Evolutionary conservation across 75 land plant genomes (phyloP), one percentile per base, ranked within the genome.

Genomic region (Adiantum capillusveneris): DNA sequence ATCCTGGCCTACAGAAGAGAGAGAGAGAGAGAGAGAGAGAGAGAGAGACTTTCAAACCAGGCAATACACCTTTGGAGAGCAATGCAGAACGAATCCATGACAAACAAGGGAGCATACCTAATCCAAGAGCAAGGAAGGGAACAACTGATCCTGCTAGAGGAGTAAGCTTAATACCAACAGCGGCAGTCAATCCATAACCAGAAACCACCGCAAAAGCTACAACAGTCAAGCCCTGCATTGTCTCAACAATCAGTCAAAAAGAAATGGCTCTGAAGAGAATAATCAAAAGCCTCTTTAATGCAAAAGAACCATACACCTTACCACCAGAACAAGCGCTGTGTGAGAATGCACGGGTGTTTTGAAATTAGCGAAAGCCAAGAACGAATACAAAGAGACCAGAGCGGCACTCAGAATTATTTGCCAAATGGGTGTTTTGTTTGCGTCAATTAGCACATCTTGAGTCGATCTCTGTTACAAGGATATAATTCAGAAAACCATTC

Each of bases 101-200:
- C n/a, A n/a, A n/a, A n/a, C n/a, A n/a, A n/a, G n/a, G n/a, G n/a
- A n/a, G n/a, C n/a, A n/a, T 65, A 75, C 75, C 78, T 43, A 75
- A 58, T 37, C 78, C 78, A 63, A 75, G 57, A 14, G 78, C 57
- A 37, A 75, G 68, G 44, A 71, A 75, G 3, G 78, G 78, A 37
- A 75, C 78, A 29, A 75, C 75, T 9, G 68, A 70, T 29, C 57
- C 74, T 39, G 75, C 78, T 51, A 75, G 36, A 16, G 78, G 75
- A 12, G 75, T 54, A 18, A 75, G 53, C 7, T 65, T 36, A 41
- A 75, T 75, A 25, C 78, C 78, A 63, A 50, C 37, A 25, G 65
- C 57, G 14, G 78, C 76, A 42, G 70, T 75, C 7, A 71, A 25
- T 22, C 78, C 75, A 71, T 71, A 75, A 2, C 78, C 78, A 43